Evolutionary conservation across 73 alveolate species (phyloP), one percentile per base, ranked within the genome.

Genomic region (Paramecium primaurelia): DNA sequence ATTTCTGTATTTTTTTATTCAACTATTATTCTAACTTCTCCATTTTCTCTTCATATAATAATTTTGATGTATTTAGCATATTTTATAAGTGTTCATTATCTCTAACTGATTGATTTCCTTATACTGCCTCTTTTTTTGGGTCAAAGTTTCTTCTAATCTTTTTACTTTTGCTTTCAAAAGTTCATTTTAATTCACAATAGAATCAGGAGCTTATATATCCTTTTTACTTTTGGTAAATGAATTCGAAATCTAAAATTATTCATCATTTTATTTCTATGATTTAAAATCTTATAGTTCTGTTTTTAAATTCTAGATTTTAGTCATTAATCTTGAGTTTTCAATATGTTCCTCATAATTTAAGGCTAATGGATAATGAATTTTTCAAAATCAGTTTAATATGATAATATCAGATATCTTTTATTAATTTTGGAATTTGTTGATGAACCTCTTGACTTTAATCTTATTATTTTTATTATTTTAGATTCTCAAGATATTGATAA

Each of bases 101-200:
- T 71, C 88, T 71, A 0, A 89, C 54, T 11, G 71, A 44, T 51
- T 89, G 49, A 49, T 89, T 92, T 1, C 71, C 88, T 59, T 89
- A 92, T 4, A 89, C 51, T 42, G 94, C 94, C 22, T 92, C 94
- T 89, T 73, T 47, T 89, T 89, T 71, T 89, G 36, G 12, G 77
- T 45, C 38, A 89, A 89, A 45, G 68, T 9, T 18, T 89, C 94
- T 28, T 89, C 94, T 7, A 89, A 47, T 89, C 92, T 71, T 26
- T 71, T 89, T 2, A 71, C 84, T 73, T 89, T 89, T 0, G 94
- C 92, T 36, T 89, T 89, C 34, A 89, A 49, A 18, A 89, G 47
- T 8, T 89, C 94, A 28, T 89, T 89, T 47, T 89, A 75, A 58
- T 71, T 28, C 22, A 34, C 47, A 18, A 71, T 11, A 16, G 86